Base-by-base conservation (phyloP, 163 green algal species). In the Scenedesmus sp. region DNA sequence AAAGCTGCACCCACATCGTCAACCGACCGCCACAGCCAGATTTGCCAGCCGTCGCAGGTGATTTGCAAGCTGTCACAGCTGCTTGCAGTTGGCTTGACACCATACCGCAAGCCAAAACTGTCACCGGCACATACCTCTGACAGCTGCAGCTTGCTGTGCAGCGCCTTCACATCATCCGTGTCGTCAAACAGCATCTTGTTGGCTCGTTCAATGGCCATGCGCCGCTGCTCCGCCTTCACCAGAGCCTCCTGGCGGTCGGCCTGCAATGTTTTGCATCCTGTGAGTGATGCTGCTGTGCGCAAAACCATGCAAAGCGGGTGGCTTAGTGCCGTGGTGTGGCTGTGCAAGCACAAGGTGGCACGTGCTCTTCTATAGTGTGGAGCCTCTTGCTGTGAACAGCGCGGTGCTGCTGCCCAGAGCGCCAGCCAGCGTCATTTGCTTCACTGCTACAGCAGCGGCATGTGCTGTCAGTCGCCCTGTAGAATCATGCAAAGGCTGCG, bases 101-200 rank as follows among this genome's bases (percentile, higher is more conserved):
- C 22, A 22, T 46, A 18, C 49, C 81, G 49, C 49, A 81, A 79
- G 81, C n/a, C n/a, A n/a, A n/a, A n/a, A n/a, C n/a, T n/a, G n/a
- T n/a, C n/a, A n/a, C n/a, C n/a, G n/a, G n/a, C 15, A 51, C 72
- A 49, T 18, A 89, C 82, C 82, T 92, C 88, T 65, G 88, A 88
- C 44, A 89, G 92, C 86, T 96, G 89, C 86, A 96, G 85, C 79
- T 93, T 95, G 87, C 88, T 73, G 59, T 96, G 93, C 43, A 97
- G 90, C 5, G 91, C 78, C 83, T 95, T 96, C 0, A 95, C 91
- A 15, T 91, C 89, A 89, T 98, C 96, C 7, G 93, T 96, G 18
- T 97, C 91, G 53, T 97, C 95, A 83, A 95, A 96, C 33, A 98
- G 91, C 89, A 97, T 96, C 73, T 96, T 97, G 88, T 98, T 98